Evolutionary conservation across 306 rosid genomes (phyloP), one percentile per base, ranked within the genome.

Genomic region (Vigna unguiculata): DNA sequence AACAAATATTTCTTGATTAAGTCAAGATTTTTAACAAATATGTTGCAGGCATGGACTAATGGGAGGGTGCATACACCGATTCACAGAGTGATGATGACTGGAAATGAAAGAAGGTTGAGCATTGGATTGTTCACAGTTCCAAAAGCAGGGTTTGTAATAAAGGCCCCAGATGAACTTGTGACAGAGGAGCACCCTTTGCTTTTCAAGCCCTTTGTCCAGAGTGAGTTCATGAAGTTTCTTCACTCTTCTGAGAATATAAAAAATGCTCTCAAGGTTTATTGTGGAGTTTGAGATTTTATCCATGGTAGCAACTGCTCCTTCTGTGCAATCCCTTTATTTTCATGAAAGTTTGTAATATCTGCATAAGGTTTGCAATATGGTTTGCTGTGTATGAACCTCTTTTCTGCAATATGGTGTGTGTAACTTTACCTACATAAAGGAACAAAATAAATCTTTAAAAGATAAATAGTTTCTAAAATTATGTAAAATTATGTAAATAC

Each of bases 1-100:
- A 0, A 28, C 12, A 25, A 54, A 24, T 40, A 1, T 25, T n/a
- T 55, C 47, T 14, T 32, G 10, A 14, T 41, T 36, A 38, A 20
- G 38, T 17, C 19, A 24, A 25, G 9, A 3, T 6, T 0, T 32
- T n/a, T n/a, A 61, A n/a, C 15, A 30, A n/a, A 36, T 7, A 36
- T 74, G 48, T 57, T 76, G 79, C 45, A 88, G 96, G 96, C 96
- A 43, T 88, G 93, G 93, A 22, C 87, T 49, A 90, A 90, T 14
- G 91, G 93, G 0, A 41, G 88, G 71, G 49, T 90, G 55, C 90
- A 86, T 77, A 68, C 89, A 3, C 83, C 93, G 0, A 0, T 25
- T 79, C 96, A 88, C 74, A 59, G 85, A 12, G 96, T 90, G 66
- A 80, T 83, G 88, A 80, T 88, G 84, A 81, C 14, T 0, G 91